A percentile compares a stretch with the other conserved stretches of the same genome.
These are phyloP conservation scores for Botrytis deweyae DNA, from an alignment of 2,329 filamentous ascomycete genomes.

Conservation along the genomic window DNA sequence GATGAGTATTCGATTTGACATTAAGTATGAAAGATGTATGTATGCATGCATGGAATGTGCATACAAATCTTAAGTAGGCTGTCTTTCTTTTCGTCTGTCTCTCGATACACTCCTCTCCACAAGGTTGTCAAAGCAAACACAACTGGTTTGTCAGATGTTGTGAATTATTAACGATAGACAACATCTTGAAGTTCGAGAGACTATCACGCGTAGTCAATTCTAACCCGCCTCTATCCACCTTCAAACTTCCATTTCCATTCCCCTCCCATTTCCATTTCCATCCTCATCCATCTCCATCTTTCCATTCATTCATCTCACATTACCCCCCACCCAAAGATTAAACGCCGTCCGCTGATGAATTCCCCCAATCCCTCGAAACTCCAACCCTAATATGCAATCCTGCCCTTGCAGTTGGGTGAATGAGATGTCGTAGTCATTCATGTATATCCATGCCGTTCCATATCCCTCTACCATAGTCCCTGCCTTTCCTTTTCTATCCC, in stretches of 20 bases:
- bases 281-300: too few relatives aligned
- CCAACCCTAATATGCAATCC: neutral
- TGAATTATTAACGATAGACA: neutral
- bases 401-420: neutral
- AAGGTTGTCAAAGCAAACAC: neutral
- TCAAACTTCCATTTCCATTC: neutral
- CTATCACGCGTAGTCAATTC: neutral
- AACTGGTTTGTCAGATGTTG: neutral
- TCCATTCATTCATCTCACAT: neutral
- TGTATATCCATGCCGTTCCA: constrained; percentile 5
- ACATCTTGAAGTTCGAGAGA: neutral
- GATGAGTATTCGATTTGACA: neutral
- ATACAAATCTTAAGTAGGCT: neutral
- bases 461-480: neutral
- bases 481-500: neutral
- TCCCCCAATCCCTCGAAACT: neutral
- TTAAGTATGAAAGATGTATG: neutral
- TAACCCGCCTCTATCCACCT: neutral
- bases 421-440: constrained; percentile 10
- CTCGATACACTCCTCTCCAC: neutral
- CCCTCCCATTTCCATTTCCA: too few relatives aligned
- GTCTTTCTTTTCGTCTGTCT: neutral
- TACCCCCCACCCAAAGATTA: neutral
- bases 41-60: neutral
- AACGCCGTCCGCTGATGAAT: constrained; percentile 21